Evolutionary conservation across 139 green algal species (phyloP).

Genomic region (Chlamydomonas sphaeroides): DNA sequence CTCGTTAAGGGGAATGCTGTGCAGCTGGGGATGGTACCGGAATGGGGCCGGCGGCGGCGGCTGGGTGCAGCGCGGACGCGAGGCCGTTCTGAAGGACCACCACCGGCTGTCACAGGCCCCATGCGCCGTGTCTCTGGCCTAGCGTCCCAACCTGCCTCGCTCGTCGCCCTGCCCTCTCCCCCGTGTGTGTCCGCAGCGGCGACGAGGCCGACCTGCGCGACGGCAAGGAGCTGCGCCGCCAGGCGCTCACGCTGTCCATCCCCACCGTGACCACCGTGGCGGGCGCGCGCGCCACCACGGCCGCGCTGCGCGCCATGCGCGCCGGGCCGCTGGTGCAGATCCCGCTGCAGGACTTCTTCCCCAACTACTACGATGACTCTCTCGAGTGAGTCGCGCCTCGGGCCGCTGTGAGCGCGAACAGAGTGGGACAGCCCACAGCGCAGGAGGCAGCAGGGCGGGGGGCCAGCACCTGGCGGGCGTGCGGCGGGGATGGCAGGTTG

Average conservation of each 20-base stretch:
- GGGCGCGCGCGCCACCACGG: slow-evolving; percentile 83
- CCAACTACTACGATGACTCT: slow-evolving; percentile 61
- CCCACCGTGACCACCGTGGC: slow-evolving; percentile 97
- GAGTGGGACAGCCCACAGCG: too few relatives aligned
- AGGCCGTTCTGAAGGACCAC: too few relatives aligned
- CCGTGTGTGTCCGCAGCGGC: slow-evolving; percentile 62
- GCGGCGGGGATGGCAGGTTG: too few relatives aligned
- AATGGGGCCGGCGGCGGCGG: too few relatives aligned
- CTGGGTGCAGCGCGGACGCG: neutral
- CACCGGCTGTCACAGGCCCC: too few relatives aligned
- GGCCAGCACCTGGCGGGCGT: too few relatives aligned
- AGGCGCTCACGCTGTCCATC: slow-evolving; percentile 81
- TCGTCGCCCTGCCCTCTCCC: neutral
- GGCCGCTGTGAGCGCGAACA: neutral
- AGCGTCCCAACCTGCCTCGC: too few relatives aligned
- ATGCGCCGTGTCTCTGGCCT: too few relatives aligned
- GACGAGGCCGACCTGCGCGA: slow-evolving; percentile 92
- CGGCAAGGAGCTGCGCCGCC: slow-evolving; percentile 91
- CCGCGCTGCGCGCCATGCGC: slow-evolving; percentile 86
- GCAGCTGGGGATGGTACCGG: too few relatives aligned
- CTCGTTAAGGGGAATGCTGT: too few relatives aligned
- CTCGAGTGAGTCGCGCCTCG: slow-evolving; percentile 28
- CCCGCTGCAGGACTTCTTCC: slow-evolving; percentile 72
- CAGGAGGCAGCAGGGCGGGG: too few relatives aligned
- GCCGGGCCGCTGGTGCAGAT: slow-evolving; percentile 81